Base-by-base conservation (phyloP, 2,329 filamentous ascomycete genomes). In the Malbranchea zuffiana region DNA sequence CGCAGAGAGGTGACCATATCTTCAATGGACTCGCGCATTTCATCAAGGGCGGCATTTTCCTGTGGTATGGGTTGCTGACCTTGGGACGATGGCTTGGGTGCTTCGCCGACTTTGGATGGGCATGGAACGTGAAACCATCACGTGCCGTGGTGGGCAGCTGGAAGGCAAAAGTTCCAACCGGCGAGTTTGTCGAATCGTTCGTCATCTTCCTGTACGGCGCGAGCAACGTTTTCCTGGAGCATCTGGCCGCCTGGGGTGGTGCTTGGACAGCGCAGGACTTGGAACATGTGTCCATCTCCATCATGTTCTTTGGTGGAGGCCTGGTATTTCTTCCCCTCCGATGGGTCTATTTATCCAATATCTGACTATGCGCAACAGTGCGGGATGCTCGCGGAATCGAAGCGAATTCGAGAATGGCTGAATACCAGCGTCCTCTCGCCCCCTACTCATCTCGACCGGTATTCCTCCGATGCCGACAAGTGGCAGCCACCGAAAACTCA, bases 31-130 rank as follows among this genome's bases (percentile, higher is more conserved):
- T 95, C 27, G 88, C 88, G 5, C 88, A 96, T 55, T 94, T 84
- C 65, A 78, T 95, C 57, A 96, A 96, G 57, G 88, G 88, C 30
- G 83, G 83, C 3, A 81, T 96, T 37, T 96, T 96, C 67, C 85
- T 95, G 63, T 90, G 84, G 78, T 83, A 92, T 45, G 88, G 88
- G 6, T 62, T 94, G 13, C 63, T 95, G 42, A 93, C 84, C 0
- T 69, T 96, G 3, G 86, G 85, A 19, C 79, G 88, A 39, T 95
- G 85, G 81, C 76, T 86, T 53, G 88, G 88, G 17, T 82, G 82
- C 56, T 96, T 93, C 56, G 78, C 82, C 40, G 83, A 94, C 42
- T 72, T 88, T 39, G 88, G 88, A 47, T 96, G 88, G 88, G 84
- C 86, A 0, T 95, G 88, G 88, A 96, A 96, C 51, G 61, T 87